Percentiles rank a stretch among this genome's conserved stretches.
These are phyloP conservation scores for Senna siamea DNA, from an alignment of 306 rosid genomes.

Conservation along the genomic window DNA sequence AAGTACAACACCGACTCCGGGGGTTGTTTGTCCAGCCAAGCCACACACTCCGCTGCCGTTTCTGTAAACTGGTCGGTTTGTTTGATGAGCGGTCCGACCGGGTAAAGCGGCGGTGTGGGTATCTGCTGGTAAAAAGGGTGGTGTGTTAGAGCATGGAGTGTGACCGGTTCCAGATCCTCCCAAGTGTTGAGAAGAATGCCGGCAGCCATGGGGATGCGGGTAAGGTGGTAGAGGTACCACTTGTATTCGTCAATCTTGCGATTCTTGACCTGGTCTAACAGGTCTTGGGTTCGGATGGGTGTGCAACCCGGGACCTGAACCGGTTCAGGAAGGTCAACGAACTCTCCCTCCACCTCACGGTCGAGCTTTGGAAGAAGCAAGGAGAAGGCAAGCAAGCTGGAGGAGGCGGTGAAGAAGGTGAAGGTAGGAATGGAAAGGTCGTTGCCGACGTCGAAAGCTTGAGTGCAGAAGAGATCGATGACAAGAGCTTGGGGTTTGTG, in stretches of 20 bases:
- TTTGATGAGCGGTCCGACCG: slow-evolving; percentile 48
- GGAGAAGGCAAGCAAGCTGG: slow-evolving; percentile 43
- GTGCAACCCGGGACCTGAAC: slow-evolving; percentile 48
- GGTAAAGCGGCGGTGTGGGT: slow-evolving; percentile 39
- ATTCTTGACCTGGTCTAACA: slow-evolving; percentile 46
- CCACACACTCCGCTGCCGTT: slow-evolving; percentile 21
- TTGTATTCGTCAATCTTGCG: slow-evolving; percentile 49
- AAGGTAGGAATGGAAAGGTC: slow-evolving; percentile 39
- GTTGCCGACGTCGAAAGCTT: slow-evolving; percentile 47
- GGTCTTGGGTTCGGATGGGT: slow-evolving; percentile 44
- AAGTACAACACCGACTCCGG: slow-evolving; percentile 44
- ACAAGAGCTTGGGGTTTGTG: slow-evolving; percentile 42
- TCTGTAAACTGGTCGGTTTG: slow-evolving; percentile 19
- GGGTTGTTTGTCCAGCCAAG: slow-evolving; percentile 55
- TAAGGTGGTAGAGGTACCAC: slow-evolving; percentile 39
- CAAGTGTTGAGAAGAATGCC: slow-evolving; percentile 51
- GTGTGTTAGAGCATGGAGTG: slow-evolving; percentile 43
- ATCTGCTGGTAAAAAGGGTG: slow-evolving; percentile 41
- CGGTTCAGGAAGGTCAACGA: slow-evolving; percentile 54
- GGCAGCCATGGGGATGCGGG: slow-evolving; percentile 40
- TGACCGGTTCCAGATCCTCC: slow-evolving; percentile 48
- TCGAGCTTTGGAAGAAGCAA: slow-evolving; percentile 48
- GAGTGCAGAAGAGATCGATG: slow-evolving; percentile 53
- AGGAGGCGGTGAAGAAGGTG: slow-evolving; percentile 49
- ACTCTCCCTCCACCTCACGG: slow-evolving; percentile 50